Evolutionary conservation across 73 alveolate genomes (phyloP).

Genomic region (Paramecium bursaria): DNA sequence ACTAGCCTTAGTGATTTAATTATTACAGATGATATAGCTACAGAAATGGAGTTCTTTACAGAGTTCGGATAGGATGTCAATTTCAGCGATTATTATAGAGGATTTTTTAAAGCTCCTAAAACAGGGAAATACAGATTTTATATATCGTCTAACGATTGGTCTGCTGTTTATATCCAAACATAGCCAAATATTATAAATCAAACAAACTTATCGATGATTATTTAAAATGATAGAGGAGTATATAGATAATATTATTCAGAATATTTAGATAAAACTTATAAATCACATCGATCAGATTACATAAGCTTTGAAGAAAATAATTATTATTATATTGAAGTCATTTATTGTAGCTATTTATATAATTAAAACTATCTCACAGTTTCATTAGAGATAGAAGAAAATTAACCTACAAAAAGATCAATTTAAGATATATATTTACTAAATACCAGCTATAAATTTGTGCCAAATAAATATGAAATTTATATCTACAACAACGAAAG

Average conservation of each 20-base stretch:
- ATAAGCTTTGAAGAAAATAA: neutral
- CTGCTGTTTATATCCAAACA: conserved; percentile 12
- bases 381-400: conserved; percentile 1
- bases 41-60: too few species aligned
- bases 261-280: neutral
- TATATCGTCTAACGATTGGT: conserved; percentile 14
- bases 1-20: too few species aligned
- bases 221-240: conserved; percentile 4
- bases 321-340: conserved; percentile 32
- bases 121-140: conserved; percentile 50
- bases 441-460: neutral
- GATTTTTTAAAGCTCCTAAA: conserved; percentile 29
- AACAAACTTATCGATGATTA: neutral
- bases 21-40: too few species aligned
- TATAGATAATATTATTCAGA: conserved; percentile 20
- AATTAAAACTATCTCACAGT: neutral
- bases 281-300: neutral
- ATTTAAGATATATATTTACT: neutral
- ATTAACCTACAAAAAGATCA: neutral
- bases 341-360: conserved; percentile 7
- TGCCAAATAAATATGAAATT: neutral
- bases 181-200: neutral
- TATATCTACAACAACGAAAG: neutral
- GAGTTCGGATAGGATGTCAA: too few species aligned
- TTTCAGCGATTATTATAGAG: conserved; percentile 47